A percentile compares a stretch with the other conserved stretches of the same genome.
phyloP scores from a whole-genome alignment of 2,329 filamentous ascomycete species.

The Trichophaea hybrida region DNA sequence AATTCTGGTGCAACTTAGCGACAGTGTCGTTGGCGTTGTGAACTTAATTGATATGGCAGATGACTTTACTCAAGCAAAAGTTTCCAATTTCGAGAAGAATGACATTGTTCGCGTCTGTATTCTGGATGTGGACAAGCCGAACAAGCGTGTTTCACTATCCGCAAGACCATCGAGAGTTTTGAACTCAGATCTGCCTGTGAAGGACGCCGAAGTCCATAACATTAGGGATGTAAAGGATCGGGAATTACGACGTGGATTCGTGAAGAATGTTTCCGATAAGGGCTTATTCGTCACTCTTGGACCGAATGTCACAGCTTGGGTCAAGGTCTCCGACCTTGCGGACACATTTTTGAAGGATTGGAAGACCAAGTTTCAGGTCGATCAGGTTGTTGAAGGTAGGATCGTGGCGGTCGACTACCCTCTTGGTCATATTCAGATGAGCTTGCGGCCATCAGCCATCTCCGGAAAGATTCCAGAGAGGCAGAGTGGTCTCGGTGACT shows the following conservation, averaged over 20 bases:
- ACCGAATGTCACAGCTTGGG: conserved; percentile 64
- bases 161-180: conserved; percentile 75
- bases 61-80: conserved; percentile 68
- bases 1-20: conserved; percentile 71
- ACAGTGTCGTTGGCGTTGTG: conserved; percentile 63
- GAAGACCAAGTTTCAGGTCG: conserved; percentile 75
- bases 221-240: conserved; percentile 59
- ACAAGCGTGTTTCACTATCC: conserved; percentile 73
- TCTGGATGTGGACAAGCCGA: conserved; percentile 61
- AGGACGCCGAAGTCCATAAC: conserved; percentile 63
- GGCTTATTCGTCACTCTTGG: conserved; percentile 78
- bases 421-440: conserved; percentile 65
- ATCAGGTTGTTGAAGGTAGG: conserved; percentile 82
- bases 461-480: conserved; percentile 54
- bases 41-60: conserved; percentile 73
- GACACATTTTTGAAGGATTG: conserved; percentile 89
- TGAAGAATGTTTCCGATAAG: conserved; percentile 78
- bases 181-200: conserved; percentile 66
- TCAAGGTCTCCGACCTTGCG: conserved; percentile 76
- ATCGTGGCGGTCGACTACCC: conserved; percentile 56
- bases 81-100: conserved; percentile 62
- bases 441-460: conserved; percentile 69
- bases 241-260: conserved; percentile 74
- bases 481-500: conserved; percentile 57
- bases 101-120: conserved; percentile 81